Evolutionary conservation across 352 stramenopile genomes (phyloP).

Genomic region (Globisporangium sylvaticum): DNA sequence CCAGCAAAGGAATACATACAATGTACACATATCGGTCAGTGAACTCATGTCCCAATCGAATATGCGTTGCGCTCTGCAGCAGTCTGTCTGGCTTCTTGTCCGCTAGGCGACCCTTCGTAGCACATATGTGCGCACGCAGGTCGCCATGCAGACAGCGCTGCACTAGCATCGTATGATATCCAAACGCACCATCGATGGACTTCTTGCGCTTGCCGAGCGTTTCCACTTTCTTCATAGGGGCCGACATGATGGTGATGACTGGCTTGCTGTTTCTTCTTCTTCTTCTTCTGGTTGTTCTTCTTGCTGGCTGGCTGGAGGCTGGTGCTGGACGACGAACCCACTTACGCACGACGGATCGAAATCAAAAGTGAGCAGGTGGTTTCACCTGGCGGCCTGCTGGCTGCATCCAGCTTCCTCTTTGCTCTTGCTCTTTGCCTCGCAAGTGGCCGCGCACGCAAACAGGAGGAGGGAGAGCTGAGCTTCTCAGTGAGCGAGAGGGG

Average conservation of each 20-base stretch:
- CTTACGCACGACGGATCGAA: constrained; percentile 19
- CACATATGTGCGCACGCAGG: neutral
- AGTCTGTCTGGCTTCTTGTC: neutral
- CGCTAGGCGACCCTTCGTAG: neutral
- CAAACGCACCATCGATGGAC: constrained; percentile 68
- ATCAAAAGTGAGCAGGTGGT: constrained; percentile 14
- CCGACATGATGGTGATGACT: constrained; percentile 19
- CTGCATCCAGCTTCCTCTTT: neutral
- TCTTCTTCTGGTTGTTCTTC: constrained; percentile 1
- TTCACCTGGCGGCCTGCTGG: constrained; percentile 1
- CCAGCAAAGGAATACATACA: neutral
- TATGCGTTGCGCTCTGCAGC: neutral
- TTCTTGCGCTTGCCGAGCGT: constrained; percentile 89
- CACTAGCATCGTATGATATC: too few relatives aligned
- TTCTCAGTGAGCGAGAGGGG: neutral
- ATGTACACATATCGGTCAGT: neutral
- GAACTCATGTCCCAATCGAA: neutral
- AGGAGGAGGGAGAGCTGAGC: neutral
- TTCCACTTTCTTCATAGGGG: constrained; percentile 69
- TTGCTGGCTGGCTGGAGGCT: neutral
- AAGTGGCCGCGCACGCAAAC: too few relatives aligned
- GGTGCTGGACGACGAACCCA: constrained; percentile 7
- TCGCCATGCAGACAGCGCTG: neutral
- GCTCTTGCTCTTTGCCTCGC: neutral
- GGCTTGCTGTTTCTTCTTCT: constrained; percentile 1